Evolutionary conservation across 2,329 filamentous ascomycete genomes (phyloP).

Genomic region (Colletotrichum sp.): DNA sequence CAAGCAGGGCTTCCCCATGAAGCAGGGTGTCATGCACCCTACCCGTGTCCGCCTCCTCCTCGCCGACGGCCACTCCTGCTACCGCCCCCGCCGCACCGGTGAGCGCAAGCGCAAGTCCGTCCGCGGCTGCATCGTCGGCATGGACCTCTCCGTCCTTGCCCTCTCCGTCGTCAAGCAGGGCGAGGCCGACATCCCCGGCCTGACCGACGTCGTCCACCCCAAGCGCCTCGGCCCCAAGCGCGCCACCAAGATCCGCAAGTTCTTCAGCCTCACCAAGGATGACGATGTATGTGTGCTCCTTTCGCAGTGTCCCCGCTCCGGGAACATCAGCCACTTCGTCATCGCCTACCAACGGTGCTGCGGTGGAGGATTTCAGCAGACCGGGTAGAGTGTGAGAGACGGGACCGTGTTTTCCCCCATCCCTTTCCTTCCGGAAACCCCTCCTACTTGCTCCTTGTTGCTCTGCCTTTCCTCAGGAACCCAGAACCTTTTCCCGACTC

Average conservation of each 20-base stretch:
- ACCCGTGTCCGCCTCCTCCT: constrained; percentile 98
- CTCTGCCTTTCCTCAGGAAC: not conserved
- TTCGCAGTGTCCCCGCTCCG: constrained; percentile 35
- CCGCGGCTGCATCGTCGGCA: constrained; percentile 97
- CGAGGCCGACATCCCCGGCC: constrained; percentile 88
- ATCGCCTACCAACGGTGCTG: constrained; percentile 70
- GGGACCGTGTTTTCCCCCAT: constrained; percentile 25
- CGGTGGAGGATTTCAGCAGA: constrained; percentile 45
- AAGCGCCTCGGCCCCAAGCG: constrained; percentile 99
- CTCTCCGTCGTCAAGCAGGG: constrained; percentile 98
- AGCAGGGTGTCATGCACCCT: constrained; percentile 99
- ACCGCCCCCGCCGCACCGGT: constrained; percentile 95
- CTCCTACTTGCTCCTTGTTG: not conserved
- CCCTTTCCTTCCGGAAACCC: not conserved
- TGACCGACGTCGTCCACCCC: constrained; percentile 97
- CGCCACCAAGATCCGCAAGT: constrained; percentile 99
- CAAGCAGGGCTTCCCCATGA: constrained; percentile 99
- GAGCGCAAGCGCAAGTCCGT: constrained; percentile 99
- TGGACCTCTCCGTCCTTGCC: constrained; percentile 93
- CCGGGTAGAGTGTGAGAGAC: constrained; percentile 65
- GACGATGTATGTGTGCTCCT: constrained; percentile 86
- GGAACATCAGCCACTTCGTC: constrained; percentile 54
- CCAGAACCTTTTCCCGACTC: not conserved
- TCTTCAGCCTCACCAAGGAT: constrained; percentile 99
- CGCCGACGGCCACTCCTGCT: constrained; percentile 97